Evolutionary conservation across 257 asterid genomes (phyloP), one percentile per base, ranked within the genome.

Genomic region (Cordia subcordata): DNA sequence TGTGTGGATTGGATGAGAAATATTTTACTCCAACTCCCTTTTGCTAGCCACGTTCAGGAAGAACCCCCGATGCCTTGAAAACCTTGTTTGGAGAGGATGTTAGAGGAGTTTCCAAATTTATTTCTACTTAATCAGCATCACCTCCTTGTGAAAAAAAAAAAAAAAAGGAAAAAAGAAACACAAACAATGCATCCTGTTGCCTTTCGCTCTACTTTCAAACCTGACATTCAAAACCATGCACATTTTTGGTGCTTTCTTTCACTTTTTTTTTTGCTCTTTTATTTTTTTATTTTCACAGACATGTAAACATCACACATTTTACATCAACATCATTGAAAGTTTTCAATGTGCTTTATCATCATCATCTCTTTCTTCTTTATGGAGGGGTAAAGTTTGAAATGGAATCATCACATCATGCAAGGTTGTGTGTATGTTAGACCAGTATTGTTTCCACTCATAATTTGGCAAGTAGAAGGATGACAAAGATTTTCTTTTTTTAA

Each of bases 401-500:
- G 35, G 19, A 59, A 45, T 19, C 23, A 17, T 18, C 33, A 20
- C 13, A 67, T 35, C 57, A 54, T 5, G 35, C 44, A 46, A 21
- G 8, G 17, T 9, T 42, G 35, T 6, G 6, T 27, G 6, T 27
- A 27, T 27, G 35, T 3, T 27, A 27, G 35, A 27, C 35, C 35
- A 8, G 37, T 11, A 39, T 49, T 52, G 14, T 8, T 44, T 49
- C 49, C 70, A 68, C 55, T 23, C 37, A 55, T 39, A 51, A 33
- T 51, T 20, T 13, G 60, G 55, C 74, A 37, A 57, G 62, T 62
- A 19, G 32, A 16, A 13, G 59, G 50, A 45, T 55, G 58, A 58
- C 69, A 66, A 53, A 58, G 44, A 62, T 64, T 32, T 61, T 35
- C 49, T 18, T 61, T 35, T 42, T 18, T 53, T 60, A 32, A 64